These are phyloP conservation scores for Alternaria triticimaculans DNA, from an alignment of 2,329 filamentous ascomycete genomes.

Conservation along the genomic window DNA sequence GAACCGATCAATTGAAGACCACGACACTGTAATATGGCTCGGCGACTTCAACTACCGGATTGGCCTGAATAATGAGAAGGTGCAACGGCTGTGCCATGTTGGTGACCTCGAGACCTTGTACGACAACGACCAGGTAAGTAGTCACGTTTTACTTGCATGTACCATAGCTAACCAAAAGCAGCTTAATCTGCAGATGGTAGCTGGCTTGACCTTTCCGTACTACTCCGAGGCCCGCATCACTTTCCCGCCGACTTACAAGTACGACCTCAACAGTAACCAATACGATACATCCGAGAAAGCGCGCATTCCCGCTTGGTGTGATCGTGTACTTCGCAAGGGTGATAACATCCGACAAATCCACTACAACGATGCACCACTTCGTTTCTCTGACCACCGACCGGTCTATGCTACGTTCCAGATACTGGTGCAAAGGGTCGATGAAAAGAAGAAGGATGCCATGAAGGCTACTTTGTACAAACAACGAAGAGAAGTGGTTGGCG, in stretches of 20 bases:
- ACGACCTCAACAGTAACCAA: conserved; percentile 82
- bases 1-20: conserved; percentile 89
- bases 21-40: conserved; percentile 87
- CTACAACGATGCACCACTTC: conserved; percentile 82
- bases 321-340: conserved; percentile 88
- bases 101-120: conserved; percentile 80
- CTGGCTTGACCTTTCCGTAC: conserved; percentile 84
- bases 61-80: conserved; percentile 78
- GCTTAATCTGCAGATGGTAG: conserved; percentile 96
- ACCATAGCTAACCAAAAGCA: conserved; percentile 48
- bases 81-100: conserved; percentile 74
- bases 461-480: conserved; percentile 75
- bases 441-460: conserved; percentile 73
- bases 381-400: conserved; percentile 94
- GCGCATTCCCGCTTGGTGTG: conserved; percentile 96
- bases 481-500: conserved; percentile 70
- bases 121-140: conserved; percentile 81
- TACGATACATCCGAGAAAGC: conserved; percentile 97
- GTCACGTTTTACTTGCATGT: background rate
- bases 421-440: conserved; percentile 79
- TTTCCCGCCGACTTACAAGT: conserved; percentile 96
- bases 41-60: conserved; percentile 99
- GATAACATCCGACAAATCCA: conserved; percentile 79
- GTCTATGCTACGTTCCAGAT: conserved; percentile 91
- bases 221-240: conserved; percentile 89